A percentile compares a stretch with the other conserved stretches of the same genome.
Evolutionary conservation across 2,329 filamentous ascomycete genomes (phyloP).

Genomic region (Calonectria leucothoes): DNA sequence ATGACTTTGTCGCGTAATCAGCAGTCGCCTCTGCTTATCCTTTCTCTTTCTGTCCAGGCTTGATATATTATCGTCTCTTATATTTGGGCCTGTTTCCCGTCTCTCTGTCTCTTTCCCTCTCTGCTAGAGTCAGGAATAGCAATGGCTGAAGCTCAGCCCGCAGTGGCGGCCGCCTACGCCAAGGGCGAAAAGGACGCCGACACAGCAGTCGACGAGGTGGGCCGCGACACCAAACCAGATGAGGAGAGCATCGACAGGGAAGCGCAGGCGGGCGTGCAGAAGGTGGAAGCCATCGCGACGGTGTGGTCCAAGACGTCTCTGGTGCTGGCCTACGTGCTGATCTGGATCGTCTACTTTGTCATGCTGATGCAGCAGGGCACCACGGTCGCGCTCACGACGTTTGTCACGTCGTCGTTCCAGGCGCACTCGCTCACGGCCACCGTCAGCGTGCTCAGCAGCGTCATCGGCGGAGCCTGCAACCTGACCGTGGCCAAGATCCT

Average conservation of each 20-base stretch:
- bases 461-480: constrained; percentile 69
- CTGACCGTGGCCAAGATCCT: constrained; percentile 73
- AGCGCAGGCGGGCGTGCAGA: constrained; percentile 50
- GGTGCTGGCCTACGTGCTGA: constrained; percentile 51
- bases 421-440: constrained; percentile 64
- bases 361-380: constrained; percentile 56
- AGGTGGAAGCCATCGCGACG: constrained; percentile 53
- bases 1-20: background rate
- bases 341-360: constrained; percentile 63
- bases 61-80: too few species aligned
- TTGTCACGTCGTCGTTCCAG: constrained; percentile 61
- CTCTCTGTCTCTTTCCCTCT: background rate
- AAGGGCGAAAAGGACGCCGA: background rate
- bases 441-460: constrained; percentile 61
- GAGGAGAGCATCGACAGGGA: background rate
- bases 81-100: background rate
- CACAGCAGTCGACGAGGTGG: background rate
- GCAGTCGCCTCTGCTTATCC: too few species aligned
- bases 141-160: background rate
- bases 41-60: background rate
- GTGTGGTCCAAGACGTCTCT: constrained; percentile 54
- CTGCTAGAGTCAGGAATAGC: background rate
- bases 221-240: background rate
- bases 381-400: constrained; percentile 52
- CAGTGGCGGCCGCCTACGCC: background rate